Evolutionary conservation across 495 filamentous ascomycete genomes (phyloP).

Genomic region (Xylaria intraflava): DNA sequence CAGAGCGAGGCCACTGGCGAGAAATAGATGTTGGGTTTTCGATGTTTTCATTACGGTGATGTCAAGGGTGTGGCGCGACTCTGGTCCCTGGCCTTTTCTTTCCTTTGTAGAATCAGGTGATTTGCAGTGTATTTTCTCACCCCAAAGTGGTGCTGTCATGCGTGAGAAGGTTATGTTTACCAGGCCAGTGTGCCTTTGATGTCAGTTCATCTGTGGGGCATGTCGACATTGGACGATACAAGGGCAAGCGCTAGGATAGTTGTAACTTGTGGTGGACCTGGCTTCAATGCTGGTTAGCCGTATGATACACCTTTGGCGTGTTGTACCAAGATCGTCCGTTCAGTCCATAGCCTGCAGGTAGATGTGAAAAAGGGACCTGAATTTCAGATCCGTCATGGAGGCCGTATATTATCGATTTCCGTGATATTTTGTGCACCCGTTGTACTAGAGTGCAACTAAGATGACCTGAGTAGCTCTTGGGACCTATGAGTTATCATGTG

Average conservation of each 20-base stretch:
- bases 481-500: too few relatives aligned
- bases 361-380: neutral
- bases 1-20: neutral
- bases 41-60: neutral
- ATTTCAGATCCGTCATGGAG: neutral
- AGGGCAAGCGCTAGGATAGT: slow-evolving; percentile 12
- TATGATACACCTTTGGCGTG: slow-evolving; percentile 11
- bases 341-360: slow-evolving; percentile 9
- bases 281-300: slow-evolving; percentile 11
- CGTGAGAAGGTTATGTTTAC: too few relatives aligned
- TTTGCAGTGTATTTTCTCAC: neutral
- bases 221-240: slow-evolving; percentile 10
- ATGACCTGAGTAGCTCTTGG: too few relatives aligned
- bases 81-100: neutral
- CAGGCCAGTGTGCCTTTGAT: slow-evolving; percentile 6
- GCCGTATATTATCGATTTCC: too few relatives aligned
- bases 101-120: neutral
- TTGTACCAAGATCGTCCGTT: slow-evolving; percentile 13
- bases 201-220: neutral
- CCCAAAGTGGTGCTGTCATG: slow-evolving; percentile 1
- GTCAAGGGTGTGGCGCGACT: neutral
- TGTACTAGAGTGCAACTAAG: too few relatives aligned
- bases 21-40: slow-evolving; percentile 1
- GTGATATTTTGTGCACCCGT: too few relatives aligned
- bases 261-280: slow-evolving; percentile 10